These are phyloP conservation scores for Begonia loranthoides DNA, from an alignment of 306 rosid species.

Conservation along the genomic window DNA sequence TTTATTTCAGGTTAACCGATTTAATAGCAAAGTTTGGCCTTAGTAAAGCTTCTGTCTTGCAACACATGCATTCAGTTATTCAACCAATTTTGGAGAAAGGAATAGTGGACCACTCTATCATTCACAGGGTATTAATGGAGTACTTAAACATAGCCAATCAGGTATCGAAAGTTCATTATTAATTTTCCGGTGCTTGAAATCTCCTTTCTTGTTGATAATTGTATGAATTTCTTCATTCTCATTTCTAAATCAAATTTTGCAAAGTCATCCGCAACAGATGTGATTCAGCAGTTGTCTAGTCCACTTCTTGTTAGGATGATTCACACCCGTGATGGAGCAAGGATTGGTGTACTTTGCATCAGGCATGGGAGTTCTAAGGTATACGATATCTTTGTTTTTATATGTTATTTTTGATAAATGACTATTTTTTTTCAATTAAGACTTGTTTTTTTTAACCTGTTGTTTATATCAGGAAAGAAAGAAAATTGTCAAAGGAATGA, in stretches of 20 bases:
- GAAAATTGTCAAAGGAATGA: conserved; percentile 91
- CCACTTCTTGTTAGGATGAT: conserved; percentile 75
- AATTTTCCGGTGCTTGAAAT: no score
- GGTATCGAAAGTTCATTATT: conserved; percentile 24
- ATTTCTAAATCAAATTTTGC: conserved; percentile 29
- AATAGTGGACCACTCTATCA: conserved; percentile 85
- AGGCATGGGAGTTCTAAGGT: conserved; percentile 95
- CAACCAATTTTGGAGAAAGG: conserved; percentile 96
- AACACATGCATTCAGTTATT: conserved; percentile 66
- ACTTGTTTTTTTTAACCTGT: no score
- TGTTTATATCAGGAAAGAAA: conserved; percentile 69
- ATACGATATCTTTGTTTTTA: not conserved
- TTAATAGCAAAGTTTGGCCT: conserved; percentile 65
- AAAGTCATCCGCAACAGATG: conserved; percentile 75
- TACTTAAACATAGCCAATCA: conserved; percentile 69
- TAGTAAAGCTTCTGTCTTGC: conserved; percentile 60
- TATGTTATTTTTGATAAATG: no score
- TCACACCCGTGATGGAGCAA: conserved; percentile 80
- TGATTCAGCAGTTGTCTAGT: conserved; percentile 61
- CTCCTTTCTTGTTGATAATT: no score
- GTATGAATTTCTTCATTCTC: conserved; percentile 4
- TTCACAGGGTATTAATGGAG: conserved; percentile 68
- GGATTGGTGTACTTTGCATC: conserved; percentile 67
- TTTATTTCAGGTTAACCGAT: conserved; percentile 50
- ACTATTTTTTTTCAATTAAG: no score